Conservation (phyloP, 2,329 filamentous ascomycete species). For the Pseudogymnoascus sp. region DNA sequence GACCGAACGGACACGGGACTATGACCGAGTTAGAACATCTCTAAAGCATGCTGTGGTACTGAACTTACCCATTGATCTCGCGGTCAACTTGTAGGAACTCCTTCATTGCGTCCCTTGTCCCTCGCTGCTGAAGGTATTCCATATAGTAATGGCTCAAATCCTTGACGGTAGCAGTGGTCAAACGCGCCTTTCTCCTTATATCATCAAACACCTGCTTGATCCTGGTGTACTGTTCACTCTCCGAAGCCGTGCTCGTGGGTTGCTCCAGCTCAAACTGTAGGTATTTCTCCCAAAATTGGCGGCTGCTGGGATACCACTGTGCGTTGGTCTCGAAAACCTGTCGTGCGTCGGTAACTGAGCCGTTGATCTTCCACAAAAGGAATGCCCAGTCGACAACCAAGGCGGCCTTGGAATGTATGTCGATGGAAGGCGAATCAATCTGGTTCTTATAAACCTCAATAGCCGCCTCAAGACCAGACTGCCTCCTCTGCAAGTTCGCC, state of each 20-base stretch:
- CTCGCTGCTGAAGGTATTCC: conserved; percentile 74
- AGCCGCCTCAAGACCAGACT: conserved; percentile 75
- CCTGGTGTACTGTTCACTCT: conserved; percentile 60
- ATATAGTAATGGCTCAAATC: conserved; percentile 75
- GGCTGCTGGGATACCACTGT: conserved; percentile 78
- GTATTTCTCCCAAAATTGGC: conserved; percentile 84
- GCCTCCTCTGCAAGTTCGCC: conserved; percentile 79
- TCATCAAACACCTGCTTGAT: conserved; percentile 75
- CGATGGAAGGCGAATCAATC: conserved; percentile 65
- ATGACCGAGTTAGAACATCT: conserved; percentile 15
- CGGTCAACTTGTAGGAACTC: conserved; percentile 78
- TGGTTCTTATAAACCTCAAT: conserved; percentile 77
- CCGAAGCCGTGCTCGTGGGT: conserved; percentile 58
- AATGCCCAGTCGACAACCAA: conserved; percentile 84
- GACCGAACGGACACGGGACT: conserved; percentile 39
- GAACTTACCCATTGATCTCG: conserved; percentile 73
- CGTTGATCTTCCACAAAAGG: conserved; percentile 82
- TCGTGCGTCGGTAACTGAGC: conserved; percentile 71
- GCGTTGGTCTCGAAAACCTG: conserved; percentile 76
- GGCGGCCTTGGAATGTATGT: conserved; percentile 75
- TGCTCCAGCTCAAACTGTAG: conserved; percentile 85
- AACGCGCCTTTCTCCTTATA: conserved; percentile 64
- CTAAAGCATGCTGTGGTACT: background rate
- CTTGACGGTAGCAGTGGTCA: conserved; percentile 62
- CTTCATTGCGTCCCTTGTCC: conserved; percentile 76